Conservation (phyloP, 2,329 filamentous ascomycete species). For the Colletotrichum horii region DNA sequence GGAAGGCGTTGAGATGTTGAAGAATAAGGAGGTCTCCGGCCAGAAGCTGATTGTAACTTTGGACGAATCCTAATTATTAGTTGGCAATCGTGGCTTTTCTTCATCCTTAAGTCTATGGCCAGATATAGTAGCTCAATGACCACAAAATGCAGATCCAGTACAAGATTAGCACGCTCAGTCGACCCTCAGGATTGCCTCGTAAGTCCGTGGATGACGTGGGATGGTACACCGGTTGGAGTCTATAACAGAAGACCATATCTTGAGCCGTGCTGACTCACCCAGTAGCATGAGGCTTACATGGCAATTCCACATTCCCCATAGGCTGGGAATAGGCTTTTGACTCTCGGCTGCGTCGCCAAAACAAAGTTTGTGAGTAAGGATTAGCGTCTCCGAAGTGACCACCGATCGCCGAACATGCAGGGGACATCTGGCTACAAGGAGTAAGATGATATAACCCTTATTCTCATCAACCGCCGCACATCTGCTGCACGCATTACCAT, state of each 20-base stretch:
- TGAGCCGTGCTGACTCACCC: background rate
- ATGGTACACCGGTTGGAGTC: background rate
- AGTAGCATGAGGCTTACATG: background rate
- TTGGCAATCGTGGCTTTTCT: background rate
- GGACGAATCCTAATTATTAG: background rate
- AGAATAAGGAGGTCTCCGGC: background rate
- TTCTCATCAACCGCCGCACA: background rate
- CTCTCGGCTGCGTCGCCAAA: background rate
- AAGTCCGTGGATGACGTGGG: background rate
- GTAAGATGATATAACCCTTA: background rate
- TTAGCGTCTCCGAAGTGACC: background rate
- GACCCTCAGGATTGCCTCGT: background rate
- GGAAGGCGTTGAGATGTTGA: background rate
- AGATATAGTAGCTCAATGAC: background rate
- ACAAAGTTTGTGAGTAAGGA: background rate
- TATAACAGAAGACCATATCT: background rate
- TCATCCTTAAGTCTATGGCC: background rate
- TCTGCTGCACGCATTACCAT: fast-evolving
- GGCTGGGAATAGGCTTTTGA: background rate
- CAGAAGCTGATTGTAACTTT: background rate
- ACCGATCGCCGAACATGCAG: background rate
- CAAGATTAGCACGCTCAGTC: background rate
- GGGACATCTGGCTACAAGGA: background rate
- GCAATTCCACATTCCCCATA: background rate
- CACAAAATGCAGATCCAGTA: background rate